A percentile compares a stretch with the other conserved stretches of the same genome.
Evolutionary conservation across 306 rosid species (phyloP).

Genomic region (Rubus parviflorus): DNA sequence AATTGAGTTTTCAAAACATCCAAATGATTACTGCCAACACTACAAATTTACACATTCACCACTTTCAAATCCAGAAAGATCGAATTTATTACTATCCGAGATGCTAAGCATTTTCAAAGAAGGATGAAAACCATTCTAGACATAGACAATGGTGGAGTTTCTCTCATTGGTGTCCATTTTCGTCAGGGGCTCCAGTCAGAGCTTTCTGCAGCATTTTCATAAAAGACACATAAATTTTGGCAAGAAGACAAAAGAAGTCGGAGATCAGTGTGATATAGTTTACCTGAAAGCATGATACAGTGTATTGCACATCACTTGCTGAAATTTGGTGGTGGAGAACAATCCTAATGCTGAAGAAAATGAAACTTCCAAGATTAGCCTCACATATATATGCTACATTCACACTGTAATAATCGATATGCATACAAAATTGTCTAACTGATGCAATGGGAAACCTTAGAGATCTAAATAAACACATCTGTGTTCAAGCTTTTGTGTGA

Average conservation of each 20-base stretch:
- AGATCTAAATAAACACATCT: not conserved
- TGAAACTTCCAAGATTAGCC: not conserved
- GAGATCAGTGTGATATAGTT: not conserved
- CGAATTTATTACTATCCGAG: not conserved
- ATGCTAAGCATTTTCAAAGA: not conserved
- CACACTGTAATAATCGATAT: not conserved
- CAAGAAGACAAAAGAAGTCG: not conserved
- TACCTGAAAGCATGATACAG: constrained; percentile 87
- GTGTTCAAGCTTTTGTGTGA: not conserved
- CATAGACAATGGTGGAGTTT: not conserved
- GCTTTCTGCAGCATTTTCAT: constrained; percentile 50
- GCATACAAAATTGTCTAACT: not conserved
- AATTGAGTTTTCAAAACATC: not conserved
- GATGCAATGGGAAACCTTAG: not conserved
- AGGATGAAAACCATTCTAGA: not conserved
- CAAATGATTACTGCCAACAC: not conserved
- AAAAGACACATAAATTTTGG: not conserved
- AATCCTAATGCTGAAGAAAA: constrained; percentile 63
- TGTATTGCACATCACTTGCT: constrained; percentile 59
- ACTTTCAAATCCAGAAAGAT: not conserved
- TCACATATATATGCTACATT: not conserved
- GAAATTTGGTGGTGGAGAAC: constrained; percentile 91
- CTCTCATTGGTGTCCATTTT: constrained; percentile 50
- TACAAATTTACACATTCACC: not conserved
- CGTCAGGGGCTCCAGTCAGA: constrained; percentile 43